Evolutionary conservation across 2,329 filamentous ascomycete genomes (phyloP).

Genomic region (Fusarium concolor): DNA sequence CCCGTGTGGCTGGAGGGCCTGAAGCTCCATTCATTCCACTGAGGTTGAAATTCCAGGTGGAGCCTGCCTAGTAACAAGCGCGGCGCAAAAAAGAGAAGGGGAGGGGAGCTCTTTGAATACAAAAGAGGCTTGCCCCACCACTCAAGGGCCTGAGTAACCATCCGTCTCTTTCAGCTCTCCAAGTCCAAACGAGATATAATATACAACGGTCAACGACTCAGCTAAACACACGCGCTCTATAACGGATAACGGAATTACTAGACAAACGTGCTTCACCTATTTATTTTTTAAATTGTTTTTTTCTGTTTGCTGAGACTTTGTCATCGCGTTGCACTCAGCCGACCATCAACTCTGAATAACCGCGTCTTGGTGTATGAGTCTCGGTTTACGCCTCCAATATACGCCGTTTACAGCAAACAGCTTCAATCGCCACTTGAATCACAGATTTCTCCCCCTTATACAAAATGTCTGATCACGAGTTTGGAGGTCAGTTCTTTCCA

Average conservation of each 20-base stretch:
- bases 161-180: slow-evolving; percentile 36
- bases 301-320: neutral
- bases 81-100: slow-evolving; percentile 21
- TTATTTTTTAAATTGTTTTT: neutral
- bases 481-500: slow-evolving; percentile 64
- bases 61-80: slow-evolving; percentile 10
- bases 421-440: slow-evolving; percentile 6
- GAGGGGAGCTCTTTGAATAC: slow-evolving; percentile 36
- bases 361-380: slow-evolving; percentile 38
- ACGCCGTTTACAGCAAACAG: slow-evolving; percentile 20
- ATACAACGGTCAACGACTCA: slow-evolving; percentile 11
- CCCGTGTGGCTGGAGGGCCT: slow-evolving; percentile 26
- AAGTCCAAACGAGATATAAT: slow-evolving; percentile 19
- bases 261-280: neutral
- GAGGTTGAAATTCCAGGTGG: slow-evolving; percentile 25
- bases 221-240: slow-evolving; percentile 8
- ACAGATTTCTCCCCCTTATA: slow-evolving; percentile 1
- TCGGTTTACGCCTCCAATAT: neutral
- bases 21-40: slow-evolving; percentile 24
- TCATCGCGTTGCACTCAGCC: slow-evolving; percentile 24
- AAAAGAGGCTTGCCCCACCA: slow-evolving; percentile 50
- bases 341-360: slow-evolving; percentile 17
- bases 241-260: neutral
- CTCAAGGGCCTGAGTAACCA: slow-evolving; percentile 45
- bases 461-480: slow-evolving; percentile 74